Conservation (phyloP, 768 basidiomycete genomes). For the Brasilioporus rufonigricans region DNA sequence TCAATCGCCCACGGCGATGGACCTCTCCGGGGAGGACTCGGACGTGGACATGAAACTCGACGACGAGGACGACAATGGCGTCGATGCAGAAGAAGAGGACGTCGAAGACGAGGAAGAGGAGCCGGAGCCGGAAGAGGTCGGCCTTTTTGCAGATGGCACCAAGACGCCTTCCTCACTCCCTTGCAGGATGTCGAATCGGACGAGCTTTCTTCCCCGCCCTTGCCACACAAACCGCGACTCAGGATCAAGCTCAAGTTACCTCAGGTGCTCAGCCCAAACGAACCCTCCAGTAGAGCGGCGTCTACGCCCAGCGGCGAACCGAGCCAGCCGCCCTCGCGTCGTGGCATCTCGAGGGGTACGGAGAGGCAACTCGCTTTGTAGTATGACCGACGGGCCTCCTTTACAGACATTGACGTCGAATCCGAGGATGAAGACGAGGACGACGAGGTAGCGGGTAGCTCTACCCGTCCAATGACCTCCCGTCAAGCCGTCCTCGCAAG, state of each 20-base stretch:
- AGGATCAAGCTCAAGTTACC: slow-evolving; percentile 65
- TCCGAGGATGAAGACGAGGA: slow-evolving; percentile 40
- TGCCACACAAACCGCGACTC: slow-evolving; percentile 41
- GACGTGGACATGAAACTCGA: slow-evolving; percentile 39
- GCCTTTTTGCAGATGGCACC: not conserved
- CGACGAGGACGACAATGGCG: slow-evolving; percentile 34
- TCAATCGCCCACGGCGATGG: slow-evolving; percentile 20
- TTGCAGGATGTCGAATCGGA: slow-evolving; percentile 34
- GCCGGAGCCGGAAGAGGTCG: slow-evolving; percentile 14
- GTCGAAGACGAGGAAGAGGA: slow-evolving; percentile 31
- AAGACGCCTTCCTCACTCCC: not conserved
- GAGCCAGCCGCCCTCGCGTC: slow-evolving; percentile 25
- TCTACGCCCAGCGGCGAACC: slow-evolving; percentile 24
- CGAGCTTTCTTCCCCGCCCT: slow-evolving; percentile 34
- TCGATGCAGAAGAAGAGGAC: slow-evolving; percentile 35
- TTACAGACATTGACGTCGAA: slow-evolving; percentile 33
- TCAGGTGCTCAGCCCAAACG: slow-evolving; percentile 33
- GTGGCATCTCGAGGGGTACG: slow-evolving; percentile 27
- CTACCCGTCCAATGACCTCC: slow-evolving; percentile 45
- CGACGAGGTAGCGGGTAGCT: slow-evolving; percentile 39
- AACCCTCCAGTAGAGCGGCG: slow-evolving; percentile 27
- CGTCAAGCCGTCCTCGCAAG: slow-evolving; percentile 72
- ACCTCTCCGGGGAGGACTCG: slow-evolving; percentile 20
- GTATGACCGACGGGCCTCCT: not conserved
- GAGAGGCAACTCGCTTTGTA: not conserved